Conservation (phyloP, 495 filamentous ascomycete species). For the Daldinia grandis region DNA sequence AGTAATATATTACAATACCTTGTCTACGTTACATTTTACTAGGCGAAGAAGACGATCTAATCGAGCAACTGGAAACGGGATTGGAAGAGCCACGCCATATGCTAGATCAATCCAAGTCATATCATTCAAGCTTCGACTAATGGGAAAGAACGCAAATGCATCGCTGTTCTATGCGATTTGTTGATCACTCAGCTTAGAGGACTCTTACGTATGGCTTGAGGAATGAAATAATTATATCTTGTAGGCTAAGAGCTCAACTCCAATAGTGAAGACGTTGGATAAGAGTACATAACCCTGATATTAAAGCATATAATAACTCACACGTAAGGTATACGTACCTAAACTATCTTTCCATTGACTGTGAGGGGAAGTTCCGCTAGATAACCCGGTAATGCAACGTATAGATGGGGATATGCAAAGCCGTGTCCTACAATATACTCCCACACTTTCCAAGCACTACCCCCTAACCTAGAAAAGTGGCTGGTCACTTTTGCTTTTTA, state of each 20-base stretch:
- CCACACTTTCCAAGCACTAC: background rate
- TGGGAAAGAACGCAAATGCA: background rate
- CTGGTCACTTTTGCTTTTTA: background rate
- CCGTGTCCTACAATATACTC: background rate
- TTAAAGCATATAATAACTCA: background rate
- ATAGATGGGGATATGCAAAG: background rate
- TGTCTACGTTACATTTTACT: slow-evolving; percentile 6
- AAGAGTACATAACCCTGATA: background rate
- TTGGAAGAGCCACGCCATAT: slow-evolving; percentile 3
- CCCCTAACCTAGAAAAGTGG: slow-evolving; percentile 5
- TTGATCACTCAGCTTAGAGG: background rate
- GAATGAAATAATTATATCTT: background rate
- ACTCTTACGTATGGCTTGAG: background rate
- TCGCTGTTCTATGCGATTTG: background rate
- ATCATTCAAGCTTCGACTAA: background rate
- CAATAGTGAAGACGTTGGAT: background rate
- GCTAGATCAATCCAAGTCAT: slow-evolving; percentile 15
- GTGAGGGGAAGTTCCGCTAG: background rate
- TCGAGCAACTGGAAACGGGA: background rate
- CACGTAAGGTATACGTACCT: background rate
- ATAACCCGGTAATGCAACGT: background rate
- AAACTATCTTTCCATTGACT: background rate
- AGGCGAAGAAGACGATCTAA: slow-evolving; percentile 7
- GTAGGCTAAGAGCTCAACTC: background rate
- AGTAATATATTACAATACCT: background rate